Percentiles rank a stretch among this genome's conserved stretches.
phyloP scores from a whole-genome alignment of 371 early-diverging fungal species.

The Rhizopus delemar region DNA sequence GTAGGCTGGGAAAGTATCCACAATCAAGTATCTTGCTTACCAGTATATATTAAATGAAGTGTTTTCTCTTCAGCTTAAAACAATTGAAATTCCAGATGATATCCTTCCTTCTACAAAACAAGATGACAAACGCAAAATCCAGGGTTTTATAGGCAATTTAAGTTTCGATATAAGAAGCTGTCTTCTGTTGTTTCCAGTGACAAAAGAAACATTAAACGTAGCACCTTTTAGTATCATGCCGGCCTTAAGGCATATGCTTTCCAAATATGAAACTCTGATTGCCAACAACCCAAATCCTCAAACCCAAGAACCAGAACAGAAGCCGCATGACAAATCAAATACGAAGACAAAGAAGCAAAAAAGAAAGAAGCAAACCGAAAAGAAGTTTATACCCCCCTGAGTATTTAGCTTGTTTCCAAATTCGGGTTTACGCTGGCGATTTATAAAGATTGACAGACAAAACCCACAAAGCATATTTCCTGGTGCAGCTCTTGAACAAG shows the following conservation, averaged over 20 bases:
- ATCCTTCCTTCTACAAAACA: constrained; percentile 5
- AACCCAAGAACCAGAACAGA: constrained; percentile 4
- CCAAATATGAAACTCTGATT: constrained; percentile 6
- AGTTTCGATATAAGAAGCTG: constrained; percentile 6
- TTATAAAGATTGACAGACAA: constrained; percentile 3
- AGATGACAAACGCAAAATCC: not conserved
- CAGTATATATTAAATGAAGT: constrained; percentile 2
- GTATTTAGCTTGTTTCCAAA: constrained; percentile 8
- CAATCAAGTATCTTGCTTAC: constrained; percentile 4
- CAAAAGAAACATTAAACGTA: constrained; percentile 10
- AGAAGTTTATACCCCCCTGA: constrained; percentile 3
- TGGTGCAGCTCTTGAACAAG: not conserved
- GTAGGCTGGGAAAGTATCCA: constrained; percentile 2
- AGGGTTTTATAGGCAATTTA: constrained; percentile 1
- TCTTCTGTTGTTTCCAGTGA: constrained; percentile 8
- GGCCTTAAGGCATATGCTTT: constrained; percentile 5
- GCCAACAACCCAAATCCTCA: constrained; percentile 6
- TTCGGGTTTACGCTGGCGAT: constrained; percentile 2
- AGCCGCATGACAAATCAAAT: constrained; percentile 5
- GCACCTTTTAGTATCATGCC: constrained; percentile 7
- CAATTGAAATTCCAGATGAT: not conserved
- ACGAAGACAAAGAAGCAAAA: constrained; percentile 3
- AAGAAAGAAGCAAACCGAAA: constrained; percentile 2
- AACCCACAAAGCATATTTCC: constrained; percentile 4
- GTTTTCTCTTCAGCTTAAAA: constrained; percentile 6